A percentile compares a stretch with the other conserved stretches of the same genome.
Evolutionary conservation across 306 rosid genomes (phyloP).

Genomic region (Gillenia trifoliata): DNA sequence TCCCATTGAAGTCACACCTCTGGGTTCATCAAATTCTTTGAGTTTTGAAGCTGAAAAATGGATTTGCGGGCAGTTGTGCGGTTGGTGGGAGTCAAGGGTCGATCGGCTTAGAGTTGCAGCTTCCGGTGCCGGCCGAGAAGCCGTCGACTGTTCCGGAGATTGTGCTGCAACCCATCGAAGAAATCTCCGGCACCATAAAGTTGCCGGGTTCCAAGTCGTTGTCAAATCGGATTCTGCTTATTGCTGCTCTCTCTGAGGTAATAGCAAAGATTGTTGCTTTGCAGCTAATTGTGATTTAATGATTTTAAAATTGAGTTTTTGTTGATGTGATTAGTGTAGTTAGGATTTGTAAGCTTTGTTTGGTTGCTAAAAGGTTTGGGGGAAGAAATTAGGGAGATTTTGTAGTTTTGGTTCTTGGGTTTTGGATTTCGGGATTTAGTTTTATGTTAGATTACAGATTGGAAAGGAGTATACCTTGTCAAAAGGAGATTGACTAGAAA

Average conservation of each 20-base stretch:
- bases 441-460: neutral
- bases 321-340: neutral
- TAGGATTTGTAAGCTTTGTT: no score
- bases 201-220: constrained; percentile 97
- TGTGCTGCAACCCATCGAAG: constrained; percentile 74
- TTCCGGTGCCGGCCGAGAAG: constrained; percentile 76
- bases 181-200: constrained; percentile 71
- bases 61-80: constrained; percentile 14
- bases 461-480: neutral
- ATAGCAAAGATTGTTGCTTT: constrained; percentile 7
- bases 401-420: neutral
- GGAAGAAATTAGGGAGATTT: neutral
- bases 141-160: constrained; percentile 71
- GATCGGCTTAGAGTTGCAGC: constrained; percentile 48
- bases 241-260: constrained; percentile 99
- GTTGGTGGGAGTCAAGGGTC: constrained; percentile 21
- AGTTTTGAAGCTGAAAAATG: constrained; percentile 41
- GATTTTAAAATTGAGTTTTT: no score
- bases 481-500: neutral
- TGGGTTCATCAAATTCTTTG: constrained; percentile 40
- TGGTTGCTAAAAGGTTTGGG: neutral
- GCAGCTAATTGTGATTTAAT: neutral
- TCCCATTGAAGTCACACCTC: constrained; percentile 45
- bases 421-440: neutral
- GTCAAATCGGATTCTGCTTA: constrained; percentile 87